Evolutionary conservation across 352 stramenopile species (phyloP), one percentile per base, ranked within the genome.

Genomic region (Phytophthora aleatoria): DNA sequence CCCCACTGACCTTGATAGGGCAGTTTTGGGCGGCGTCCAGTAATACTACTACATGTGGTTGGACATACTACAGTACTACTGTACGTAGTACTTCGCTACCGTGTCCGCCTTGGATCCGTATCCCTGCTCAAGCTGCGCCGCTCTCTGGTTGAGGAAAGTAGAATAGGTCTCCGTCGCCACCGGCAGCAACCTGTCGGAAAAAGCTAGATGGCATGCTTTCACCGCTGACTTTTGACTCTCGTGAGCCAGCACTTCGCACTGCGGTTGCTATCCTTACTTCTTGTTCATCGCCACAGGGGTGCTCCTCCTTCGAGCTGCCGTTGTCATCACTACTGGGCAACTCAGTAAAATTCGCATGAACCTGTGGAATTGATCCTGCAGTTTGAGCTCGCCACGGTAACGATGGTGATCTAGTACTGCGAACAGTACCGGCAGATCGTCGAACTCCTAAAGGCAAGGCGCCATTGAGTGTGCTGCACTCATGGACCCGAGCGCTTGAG

Each of bases 321-420:
- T 70, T 56, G 26, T 63, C 36, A 35, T 64, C 54, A 16, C 30
- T 50, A 43, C 15, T 44, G 5, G 35, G 20, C 15, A 50, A 8
- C 7, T 52, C 31, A 4, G 38, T 44, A 10, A 43, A 15, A n/a
- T 51, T 52, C 10, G 33, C 26, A 10, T 31, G 31, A 64, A 43
- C 35, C 38, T 73, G 65, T 31, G 53, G 52, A 12, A 53, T 27
- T 27, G 49, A 41, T 13, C 67, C 62, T 13, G 74, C 70, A 24
- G 71, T 77, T 48, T 80, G 73, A 41, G 69, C 73, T 51, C 73
- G 50, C 58, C 45, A 66, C 4, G 64, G 64, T 27, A 59, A 52
- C n/a, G 50, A 53, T 10, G 44, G 49, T 31, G 51, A 54, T 30
- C 16, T 65, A 30, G 6, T 67, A 47, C 42, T 71, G 27, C 68